Percentiles rank a stretch among this genome's conserved stretches.
phyloP scores from a whole-genome alignment of 805 yeast genomes.

The Zygosaccharomyces bailii region DNA sequence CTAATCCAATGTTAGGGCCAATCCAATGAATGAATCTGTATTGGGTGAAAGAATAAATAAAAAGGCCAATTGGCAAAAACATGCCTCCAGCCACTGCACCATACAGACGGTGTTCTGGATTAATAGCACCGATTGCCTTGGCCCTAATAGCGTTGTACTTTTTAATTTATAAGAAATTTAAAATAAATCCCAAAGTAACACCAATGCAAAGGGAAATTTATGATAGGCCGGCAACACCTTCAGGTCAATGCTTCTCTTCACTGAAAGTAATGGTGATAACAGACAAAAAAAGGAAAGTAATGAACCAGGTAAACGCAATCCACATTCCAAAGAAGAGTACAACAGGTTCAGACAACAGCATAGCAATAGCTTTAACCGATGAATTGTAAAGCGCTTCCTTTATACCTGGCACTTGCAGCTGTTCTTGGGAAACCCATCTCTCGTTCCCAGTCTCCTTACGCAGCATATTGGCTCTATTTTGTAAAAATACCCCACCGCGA shows the following conservation, averaged over 20 bases:
- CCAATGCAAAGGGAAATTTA: constrained; percentile 3
- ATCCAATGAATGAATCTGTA: constrained; percentile 5
- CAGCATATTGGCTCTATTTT: constrained; percentile 1
- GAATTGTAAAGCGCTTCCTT: constrained; percentile 6
- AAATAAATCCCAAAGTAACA: background rate
- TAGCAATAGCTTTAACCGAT: constrained; percentile 4
- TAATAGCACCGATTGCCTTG: background rate
- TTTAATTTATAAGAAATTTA: constrained; percentile 4
- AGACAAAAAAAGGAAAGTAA: constrained; percentile 7
- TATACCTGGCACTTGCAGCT: constrained; percentile 2
- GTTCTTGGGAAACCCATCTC: constrained; percentile 6
- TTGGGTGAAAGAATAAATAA: constrained; percentile 5
- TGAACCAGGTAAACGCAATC: constrained; percentile 7
- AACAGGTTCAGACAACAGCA: constrained; percentile 4
- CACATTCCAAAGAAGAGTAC: constrained; percentile 7
- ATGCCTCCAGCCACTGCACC: constrained; percentile 6
- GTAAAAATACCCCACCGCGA: constrained; percentile 6
- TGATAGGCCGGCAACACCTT: constrained; percentile 7
- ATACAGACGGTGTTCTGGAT: constrained; percentile 5
- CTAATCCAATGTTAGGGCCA: constrained; percentile 4
- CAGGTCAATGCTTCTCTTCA: constrained; percentile 4
- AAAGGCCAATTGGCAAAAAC: constrained; percentile 4
- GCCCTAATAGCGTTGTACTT: constrained; percentile 2
- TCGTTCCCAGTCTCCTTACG: constrained; percentile 5
- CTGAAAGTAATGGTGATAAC: constrained; percentile 4